Evolutionary conservation across 2,329 filamentous ascomycete genomes (phyloP), one percentile per base, ranked within the genome.

Genomic region (Harringtonia lauricola): DNA sequence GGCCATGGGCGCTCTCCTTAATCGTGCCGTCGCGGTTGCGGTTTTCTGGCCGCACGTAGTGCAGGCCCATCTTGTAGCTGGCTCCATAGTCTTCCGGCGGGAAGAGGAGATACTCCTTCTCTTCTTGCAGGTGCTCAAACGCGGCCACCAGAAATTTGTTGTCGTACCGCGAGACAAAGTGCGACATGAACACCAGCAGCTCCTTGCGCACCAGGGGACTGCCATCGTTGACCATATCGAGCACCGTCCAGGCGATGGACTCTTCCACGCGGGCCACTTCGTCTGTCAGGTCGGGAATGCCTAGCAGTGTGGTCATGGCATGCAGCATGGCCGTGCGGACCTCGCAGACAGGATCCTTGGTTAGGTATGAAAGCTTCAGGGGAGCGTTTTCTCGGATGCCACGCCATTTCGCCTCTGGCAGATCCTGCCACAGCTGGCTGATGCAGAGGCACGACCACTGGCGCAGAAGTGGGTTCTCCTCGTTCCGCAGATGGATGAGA

Each of bases 361-460:
- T 82, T 30, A 95, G 72, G 47, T 81, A 79, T 39, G 86, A 85
- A 3, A 98, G 71, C 55, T 87, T 83, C 41, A 82, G 72, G 44
- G 89, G 88, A 2, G 89, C 92, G 52, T 83, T 82, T 57, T 88
- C 87, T 38, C 86, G 74, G 48, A 96, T 94, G n/a, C 87, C 92
- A 52, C 85, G 78, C 86, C 90, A 96, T 60, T 96, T 96, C 1
- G 89, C 90, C 57, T 95, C 88, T 2, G 88, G 80, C 42, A 89
- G 83, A 54, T 94, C 85, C 51, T 83, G 76, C 89, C 90, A 96
- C 19, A 98, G 71, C 67, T 95, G 90, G 59, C 90, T 95, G 49
- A 98, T 78, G 63, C 90, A 96, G 9, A 98, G 71, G 58, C 89
- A 95, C 17, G 88, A 89, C 88, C 92, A 98, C 60, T 98, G 92